Percentiles rank a stretch among this genome's conserved stretches.
These are phyloP conservation scores for Huntiella moniliformis DNA, from an alignment of 2,329 filamentous ascomycete species.

Conservation along the genomic window DNA sequence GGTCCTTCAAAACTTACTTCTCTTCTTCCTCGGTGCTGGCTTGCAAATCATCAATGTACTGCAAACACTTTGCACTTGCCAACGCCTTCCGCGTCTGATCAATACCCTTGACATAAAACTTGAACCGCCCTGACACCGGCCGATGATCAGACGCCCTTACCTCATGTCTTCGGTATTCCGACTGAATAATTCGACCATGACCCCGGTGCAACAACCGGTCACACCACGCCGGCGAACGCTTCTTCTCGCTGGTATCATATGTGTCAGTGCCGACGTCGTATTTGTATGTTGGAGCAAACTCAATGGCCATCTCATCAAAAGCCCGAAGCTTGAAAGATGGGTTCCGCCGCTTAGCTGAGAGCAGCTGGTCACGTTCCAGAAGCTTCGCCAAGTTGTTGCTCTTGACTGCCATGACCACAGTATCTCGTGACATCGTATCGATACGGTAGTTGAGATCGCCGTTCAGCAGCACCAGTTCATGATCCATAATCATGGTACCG, in stretches of 20 bases:
- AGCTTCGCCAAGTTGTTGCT: constrained; percentile 67
- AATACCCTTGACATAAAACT: constrained; percentile 68
- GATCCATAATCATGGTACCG: constrained; percentile 83
- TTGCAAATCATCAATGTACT: constrained; percentile 55
- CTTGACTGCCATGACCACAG: constrained; percentile 70
- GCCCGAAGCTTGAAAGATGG: constrained; percentile 74
- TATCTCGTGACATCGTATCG: constrained; percentile 87
- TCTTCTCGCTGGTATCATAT: constrained; percentile 91
- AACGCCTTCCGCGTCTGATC: constrained; percentile 43
- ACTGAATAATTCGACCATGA: constrained; percentile 61
- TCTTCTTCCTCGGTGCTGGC: constrained; percentile 49
- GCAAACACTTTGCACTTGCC: constrained; percentile 55
- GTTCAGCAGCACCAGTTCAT: constrained; percentile 92
- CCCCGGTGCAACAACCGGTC: constrained; percentile 81
- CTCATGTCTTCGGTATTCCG: constrained; percentile 78
- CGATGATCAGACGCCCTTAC: constrained; percentile 81
- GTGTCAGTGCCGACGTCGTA: constrained; percentile 91
- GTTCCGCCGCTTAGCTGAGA: constrained; percentile 75
- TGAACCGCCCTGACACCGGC: constrained; percentile 74
- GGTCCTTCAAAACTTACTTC: constrained; percentile 41
- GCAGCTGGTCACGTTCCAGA: constrained; percentile 80
- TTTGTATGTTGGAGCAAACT: constrained; percentile 92
- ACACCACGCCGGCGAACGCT: constrained; percentile 87
- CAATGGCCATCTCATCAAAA: constrained; percentile 80
- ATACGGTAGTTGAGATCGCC: constrained; percentile 97